These are phyloP conservation scores for Fusarium avenaceum DNA, from an alignment of 2,329 filamentous ascomycete genomes.

Conservation along the genomic window DNA sequence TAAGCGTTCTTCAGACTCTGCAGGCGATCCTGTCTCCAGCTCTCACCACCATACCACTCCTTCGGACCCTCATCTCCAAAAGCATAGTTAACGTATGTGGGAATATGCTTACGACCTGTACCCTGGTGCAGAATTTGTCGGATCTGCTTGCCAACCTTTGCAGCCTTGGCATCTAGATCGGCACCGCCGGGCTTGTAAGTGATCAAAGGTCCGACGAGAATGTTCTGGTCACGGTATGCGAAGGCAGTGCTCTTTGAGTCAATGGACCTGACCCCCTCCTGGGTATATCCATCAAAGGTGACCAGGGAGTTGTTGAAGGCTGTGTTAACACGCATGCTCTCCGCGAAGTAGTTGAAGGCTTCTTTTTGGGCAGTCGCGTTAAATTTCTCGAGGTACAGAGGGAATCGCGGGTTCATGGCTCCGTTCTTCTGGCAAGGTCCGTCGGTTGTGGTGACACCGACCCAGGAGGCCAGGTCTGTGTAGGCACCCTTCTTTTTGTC, in stretches of 20 bases:
- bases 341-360: constrained; percentile 29
- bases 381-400: constrained; percentile 40
- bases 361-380: constrained; percentile 29
- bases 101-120: constrained; percentile 15
- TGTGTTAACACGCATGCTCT: constrained; percentile 14
- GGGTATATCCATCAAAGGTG: constrained; percentile 69
- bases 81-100: constrained; percentile 64
- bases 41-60: constrained; percentile 63
- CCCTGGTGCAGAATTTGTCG: constrained; percentile 32
- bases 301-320: constrained; percentile 55
- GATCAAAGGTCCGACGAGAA: constrained; percentile 38
- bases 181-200: constrained; percentile 24
- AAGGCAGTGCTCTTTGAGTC: constrained; percentile 26
- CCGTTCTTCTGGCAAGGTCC: constrained; percentile 41
- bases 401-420: constrained; percentile 42
- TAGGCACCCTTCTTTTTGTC: constrained; percentile 40
- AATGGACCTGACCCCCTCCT: constrained; percentile 51
- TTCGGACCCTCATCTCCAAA: constrained; percentile 59
- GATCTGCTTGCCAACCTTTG: constrained; percentile 29
- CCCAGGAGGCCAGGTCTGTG: constrained; percentile 40
- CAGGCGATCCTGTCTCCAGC: constrained; percentile 62
- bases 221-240: constrained; percentile 36
- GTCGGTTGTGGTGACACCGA: constrained; percentile 23
- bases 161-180: constrained; percentile 26
- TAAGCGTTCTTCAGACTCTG: constrained; percentile 62